Evolutionary conservation across 2,329 filamentous ascomycete species (phyloP), one percentile per base, ranked within the genome.

Genomic region (Sporothrix curviconia): DNA sequence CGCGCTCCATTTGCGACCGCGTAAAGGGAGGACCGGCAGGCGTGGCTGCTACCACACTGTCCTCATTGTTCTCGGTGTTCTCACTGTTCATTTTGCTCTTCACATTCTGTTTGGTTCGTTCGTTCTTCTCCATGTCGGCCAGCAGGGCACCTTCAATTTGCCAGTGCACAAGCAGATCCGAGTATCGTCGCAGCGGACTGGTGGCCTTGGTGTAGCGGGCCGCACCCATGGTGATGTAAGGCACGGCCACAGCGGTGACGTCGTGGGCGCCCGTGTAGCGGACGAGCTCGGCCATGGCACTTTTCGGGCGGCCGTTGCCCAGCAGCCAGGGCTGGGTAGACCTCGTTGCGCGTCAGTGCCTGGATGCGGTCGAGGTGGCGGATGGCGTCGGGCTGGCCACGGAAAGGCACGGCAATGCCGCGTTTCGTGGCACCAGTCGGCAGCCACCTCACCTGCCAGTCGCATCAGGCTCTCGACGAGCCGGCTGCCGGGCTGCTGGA

Each of bases 81-180:
- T n/a, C n/a, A n/a, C n/a, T n/a, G n/a, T n/a, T n/a, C n/a, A n/a
- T n/a, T n/a, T n/a, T 30, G 37, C 22, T 22, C 19, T 6, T 25
- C 7, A 1, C n/a, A n/a, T n/a, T n/a, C n/a, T n/a, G n/a, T n/a
- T n/a, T n/a, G n/a, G n/a, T n/a, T n/a, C n/a, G n/a, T n/a, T 30
- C 19, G 15, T 25, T 3, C 22, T 40, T 25, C 32, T 56, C 22
- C 56, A 59, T 42, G 67, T 80, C 78, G 61, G 76, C 71, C 8
- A 72, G 64, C 32, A 87, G 70, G 9, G 81, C 78, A 2, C 78
- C 79, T 64, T 85, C 78, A 60, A 87, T 80, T 67, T 87, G 84
- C 81, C 82, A 87, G 70, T 87, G 84, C 1, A 80, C 76, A 32
- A 87, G 66, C 47, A 87, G 70, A 67, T 88, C 85, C 5, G 74